Evolutionary conservation across 2,329 filamentous ascomycete species (phyloP), one percentile per base, ranked within the genome.

Genomic region (Penicillium sp.): DNA sequence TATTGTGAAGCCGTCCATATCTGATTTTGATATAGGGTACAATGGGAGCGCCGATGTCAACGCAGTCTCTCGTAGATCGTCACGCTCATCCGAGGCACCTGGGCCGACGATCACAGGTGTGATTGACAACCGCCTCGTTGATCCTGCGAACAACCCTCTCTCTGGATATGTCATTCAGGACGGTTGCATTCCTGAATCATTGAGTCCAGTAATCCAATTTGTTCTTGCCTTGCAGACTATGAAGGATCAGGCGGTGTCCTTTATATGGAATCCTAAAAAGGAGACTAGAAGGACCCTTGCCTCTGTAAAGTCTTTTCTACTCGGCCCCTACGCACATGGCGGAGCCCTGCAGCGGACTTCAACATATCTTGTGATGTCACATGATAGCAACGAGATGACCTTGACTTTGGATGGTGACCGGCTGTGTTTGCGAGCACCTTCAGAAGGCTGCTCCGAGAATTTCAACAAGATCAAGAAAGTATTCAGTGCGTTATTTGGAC

Each of bases 341-440:
- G 80, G 83, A 0, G 80, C 81, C 15, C 68, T 84, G 18, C 77
- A 80, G 62, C 78, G 71, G 50, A 87, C 82, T 0, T 79, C 84
- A 50, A 75, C 82, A 0, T 87, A 85, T 61, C 72, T 87, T 3
- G 75, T 86, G 61, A 85, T 86, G 81, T 81, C 79, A 1, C 82
- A 86, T 57, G 83, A 86, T 56, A 81, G 44, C 35, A 46, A 40
- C 18, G 33, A 46, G 35, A 37, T 25, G 35, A 46, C 33, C 8
- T 25, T 46, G 24, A 40, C 33, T 6, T 35, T 46, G 6, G 13
- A 46, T 24, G 25, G n/a, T 25, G 44, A 46, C n/a, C 33, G 10
- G 8, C 33, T 37, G 8, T 23, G 33, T 23, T 37, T 37, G 15
- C 33, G 8, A 20, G 33, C 33, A 4, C 33, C 33, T 6, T 37